Base-by-base conservation (phyloP, 371 early-diverging fungal species). In the Chytridium lagenaria region DNA sequence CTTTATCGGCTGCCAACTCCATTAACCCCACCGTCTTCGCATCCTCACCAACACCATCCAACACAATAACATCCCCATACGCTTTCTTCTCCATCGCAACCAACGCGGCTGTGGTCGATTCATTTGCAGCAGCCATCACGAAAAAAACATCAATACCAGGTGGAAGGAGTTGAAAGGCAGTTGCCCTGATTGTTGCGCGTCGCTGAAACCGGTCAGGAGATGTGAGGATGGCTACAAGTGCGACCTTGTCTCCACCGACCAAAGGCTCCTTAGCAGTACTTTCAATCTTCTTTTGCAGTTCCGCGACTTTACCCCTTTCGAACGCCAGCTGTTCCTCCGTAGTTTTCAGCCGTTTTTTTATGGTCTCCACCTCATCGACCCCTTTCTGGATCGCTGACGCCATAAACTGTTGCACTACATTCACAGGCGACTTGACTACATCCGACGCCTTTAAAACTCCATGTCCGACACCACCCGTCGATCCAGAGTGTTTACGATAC, bases 101-200 rank as follows among this genome's bases (percentile, higher is more conserved):
- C 26, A 55, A 7, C 5, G 57, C 57, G 10, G 16, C 7, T 5
- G 57, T 55, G 10, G 57, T 26, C 15, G 57, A 5, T 7, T 55
- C 10, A 7, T 10, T 26, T 7, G 57, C 10, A 7, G 57, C 23
- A 5, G 16, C 57, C 26, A 19, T 30, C 26, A 55, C 57, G 26
- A 55, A 55, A 23, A 19, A 23, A 30, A 55, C 57, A 23, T 55
- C 57, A 5, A 55, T 10, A 7, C 57, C 57, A 30, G 57, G 57
- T 19, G 57, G 57, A 30, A 55, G 57, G 57, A 55, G 57, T 30
- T 55, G 57, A 5, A 55, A 30, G 57, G 16, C 10, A 5, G 57
- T 55, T 10, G 57, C 26, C 26, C 57, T 7, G 26, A 55, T 55
- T 23, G 23, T 19, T 7, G 57, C 57, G 57, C 57, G 57, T 7